Evolutionary conservation across 1,139 yeast species (phyloP), one percentile per base, ranked within the genome.

Genomic region (Candida dubliniensis): DNA sequence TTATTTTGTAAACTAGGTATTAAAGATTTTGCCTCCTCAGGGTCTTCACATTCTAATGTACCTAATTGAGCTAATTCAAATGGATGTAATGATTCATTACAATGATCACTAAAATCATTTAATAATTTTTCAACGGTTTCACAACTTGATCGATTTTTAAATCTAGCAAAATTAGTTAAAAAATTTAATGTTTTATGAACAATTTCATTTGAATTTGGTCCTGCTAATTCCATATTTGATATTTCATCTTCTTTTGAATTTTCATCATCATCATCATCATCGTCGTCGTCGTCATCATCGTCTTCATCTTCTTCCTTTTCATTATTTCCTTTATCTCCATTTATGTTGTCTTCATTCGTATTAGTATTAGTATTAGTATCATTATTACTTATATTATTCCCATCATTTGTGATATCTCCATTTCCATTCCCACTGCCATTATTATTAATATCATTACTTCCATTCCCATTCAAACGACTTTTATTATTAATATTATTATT

Each of bases 31-130:
- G 98, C 98, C 70, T 93, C 99, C 60, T 93, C 99, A 6, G 96
- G 91, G 54, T 93, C 98, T 61, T 93, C 99, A 66, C 97, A 91
- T 35, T 95, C 89, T 52, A 93, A 74, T 2, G 96, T 88, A 0
- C 98, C 96, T 50, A 93, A 74, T 66, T 93, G 99, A 0, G 99
- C 96, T 44, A 89, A 75, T 67, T 93, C 99, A 64, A 93, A 95
- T 2, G 99, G 98, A 69, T 93, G 99, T 57, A 93, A 70, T 31
- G 83, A 83, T 41, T 74, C 76, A 6, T 66, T 51, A 3, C 75
- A 71, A 59, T 78, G 82, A 42, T 78, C 81, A 41, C 87, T 81
- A 45, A 89, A 80, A 57, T 74, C 78, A 48, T 84, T 87, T 57
- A 91, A 72, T 53, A 91, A 71, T 57, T 87, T 87, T 60, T 91